Evolutionary conservation across 108 stramenopile genomes (phyloP).

Genomic region (Pseudonitzschia delicatissima): DNA sequence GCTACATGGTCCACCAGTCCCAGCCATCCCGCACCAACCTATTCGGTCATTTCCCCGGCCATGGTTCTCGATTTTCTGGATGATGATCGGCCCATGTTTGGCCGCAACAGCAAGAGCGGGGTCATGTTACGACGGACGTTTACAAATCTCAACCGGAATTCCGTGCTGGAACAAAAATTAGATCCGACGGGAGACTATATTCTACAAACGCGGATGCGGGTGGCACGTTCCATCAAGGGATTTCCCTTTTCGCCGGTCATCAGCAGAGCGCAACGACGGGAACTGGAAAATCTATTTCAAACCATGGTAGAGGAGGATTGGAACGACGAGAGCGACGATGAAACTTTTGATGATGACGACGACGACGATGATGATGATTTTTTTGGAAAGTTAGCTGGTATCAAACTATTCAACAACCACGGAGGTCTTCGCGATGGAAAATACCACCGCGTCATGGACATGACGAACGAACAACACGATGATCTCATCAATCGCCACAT

Average conservation of each 20-base stretch:
- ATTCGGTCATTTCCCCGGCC: conserved; percentile 1
- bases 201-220: conserved; percentile 84
- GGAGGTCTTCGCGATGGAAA: conserved; percentile 36
- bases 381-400: neutral
- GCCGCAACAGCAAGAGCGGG: conserved; percentile 15
- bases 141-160: conserved; percentile 64
- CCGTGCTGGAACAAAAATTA: conserved; percentile 52
- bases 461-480: conserved; percentile 74
- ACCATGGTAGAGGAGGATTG: conserved; percentile 53
- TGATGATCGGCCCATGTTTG: conserved; percentile 6
- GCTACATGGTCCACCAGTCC: neutral
- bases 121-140: conserved; percentile 47
- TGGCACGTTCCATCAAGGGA: conserved; percentile 79
- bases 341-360: conserved; percentile 24
- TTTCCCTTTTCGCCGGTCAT: conserved; percentile 80
- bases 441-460: conserved; percentile 74
- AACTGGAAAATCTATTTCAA: conserved; percentile 47
- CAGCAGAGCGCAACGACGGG: conserved; percentile 50
- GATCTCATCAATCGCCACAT: conserved; percentile 79
- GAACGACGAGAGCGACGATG: conserved; percentile 21
- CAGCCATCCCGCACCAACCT: neutral
- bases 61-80: conserved; percentile 1
- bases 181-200: conserved; percentile 85
- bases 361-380: neutral
- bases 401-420: neutral